Evolutionary conservation across 2,329 filamentous ascomycete genomes (phyloP).

Genomic region (Apiospora marii): DNA sequence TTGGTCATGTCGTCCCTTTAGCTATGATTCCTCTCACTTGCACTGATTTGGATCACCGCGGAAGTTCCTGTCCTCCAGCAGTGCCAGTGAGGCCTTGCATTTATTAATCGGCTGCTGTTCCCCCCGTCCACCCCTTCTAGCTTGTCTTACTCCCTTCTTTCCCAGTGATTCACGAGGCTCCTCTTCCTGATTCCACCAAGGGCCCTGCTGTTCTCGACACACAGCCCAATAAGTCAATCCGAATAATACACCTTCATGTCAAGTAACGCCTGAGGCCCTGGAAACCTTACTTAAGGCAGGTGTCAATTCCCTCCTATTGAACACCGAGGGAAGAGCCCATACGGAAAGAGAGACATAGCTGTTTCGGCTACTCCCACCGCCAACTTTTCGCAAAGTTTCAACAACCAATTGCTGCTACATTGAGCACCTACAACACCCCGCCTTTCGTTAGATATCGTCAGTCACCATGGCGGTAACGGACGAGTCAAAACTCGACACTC

Average conservation of each 20-base stretch:
- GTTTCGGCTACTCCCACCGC: not conserved
- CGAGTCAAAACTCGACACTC: constrained; percentile 34
- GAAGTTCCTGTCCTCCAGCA: not conserved
- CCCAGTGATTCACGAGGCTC: not conserved
- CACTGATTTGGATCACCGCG: constrained; percentile 3
- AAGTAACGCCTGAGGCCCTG: not conserved
- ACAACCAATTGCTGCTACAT: not conserved
- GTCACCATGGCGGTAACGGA: constrained; percentile 34
- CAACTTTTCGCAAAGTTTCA: not conserved
- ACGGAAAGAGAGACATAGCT: not conserved
- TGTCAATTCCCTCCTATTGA: not conserved
- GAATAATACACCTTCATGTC: not conserved
- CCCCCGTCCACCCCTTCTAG: not conserved
- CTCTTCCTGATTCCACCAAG: not conserved
- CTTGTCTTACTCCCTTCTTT: not conserved
- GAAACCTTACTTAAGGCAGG: not conserved
- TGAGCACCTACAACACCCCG: not conserved
- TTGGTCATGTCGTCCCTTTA: constrained; percentile 4
- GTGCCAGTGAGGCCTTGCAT: not conserved
- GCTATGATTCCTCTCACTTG: not conserved
- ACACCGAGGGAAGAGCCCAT: not conserved
- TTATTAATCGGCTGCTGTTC: not conserved
- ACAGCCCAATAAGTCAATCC: not conserved
- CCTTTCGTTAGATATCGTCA: constrained; percentile 1
- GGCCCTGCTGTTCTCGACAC: not conserved